Evolutionary conservation across 1,284 basidiomycete species (phyloP).

Genomic region (Hymenochaete sp.): DNA sequence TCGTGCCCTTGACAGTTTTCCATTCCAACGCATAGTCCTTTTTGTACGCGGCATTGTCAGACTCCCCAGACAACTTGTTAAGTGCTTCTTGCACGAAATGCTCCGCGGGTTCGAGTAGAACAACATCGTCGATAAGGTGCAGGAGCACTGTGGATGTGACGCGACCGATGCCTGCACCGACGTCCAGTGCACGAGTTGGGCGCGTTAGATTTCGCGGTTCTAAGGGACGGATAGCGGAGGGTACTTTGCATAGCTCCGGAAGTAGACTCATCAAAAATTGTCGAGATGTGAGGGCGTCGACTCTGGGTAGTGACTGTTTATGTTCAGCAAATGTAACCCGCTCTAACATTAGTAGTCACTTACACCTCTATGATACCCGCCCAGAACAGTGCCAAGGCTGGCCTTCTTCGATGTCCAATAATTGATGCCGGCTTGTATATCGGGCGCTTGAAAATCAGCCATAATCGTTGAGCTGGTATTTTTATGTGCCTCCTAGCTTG

Average conservation of each 20-base stretch:
- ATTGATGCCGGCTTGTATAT: constrained; percentile 58
- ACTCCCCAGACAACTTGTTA: constrained; percentile 31
- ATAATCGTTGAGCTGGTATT: too few species aligned
- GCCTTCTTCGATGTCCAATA: constrained; percentile 75
- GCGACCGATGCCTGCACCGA: constrained; percentile 86
- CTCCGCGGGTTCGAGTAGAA: constrained; percentile 80
- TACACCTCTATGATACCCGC: too few species aligned
- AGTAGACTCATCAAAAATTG: constrained; percentile 75
- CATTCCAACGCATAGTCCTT: constrained; percentile 36
- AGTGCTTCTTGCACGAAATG: constrained; percentile 70
- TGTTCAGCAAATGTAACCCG: too few species aligned
- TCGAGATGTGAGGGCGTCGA: constrained; percentile 83
- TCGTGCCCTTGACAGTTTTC: constrained; percentile 50
- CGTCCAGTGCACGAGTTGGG: constrained; percentile 73
- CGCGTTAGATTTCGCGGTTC: constrained; percentile 23
- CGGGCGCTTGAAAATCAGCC: constrained; percentile 30
- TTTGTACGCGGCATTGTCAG: constrained; percentile 7
- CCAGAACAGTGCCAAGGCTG: constrained; percentile 63
- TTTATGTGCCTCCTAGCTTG: too few species aligned
- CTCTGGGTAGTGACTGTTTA: constrained; percentile 70
- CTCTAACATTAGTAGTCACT: too few species aligned
- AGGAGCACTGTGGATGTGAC: constrained; percentile 82
- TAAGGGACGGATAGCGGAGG: constrained; percentile 53
- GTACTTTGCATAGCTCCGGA: constrained; percentile 69
- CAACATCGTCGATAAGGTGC: constrained; percentile 76